Evolutionary conservation across 148 eudicot genomes (phyloP).

Genomic region (Rhododendron henanense): DNA sequence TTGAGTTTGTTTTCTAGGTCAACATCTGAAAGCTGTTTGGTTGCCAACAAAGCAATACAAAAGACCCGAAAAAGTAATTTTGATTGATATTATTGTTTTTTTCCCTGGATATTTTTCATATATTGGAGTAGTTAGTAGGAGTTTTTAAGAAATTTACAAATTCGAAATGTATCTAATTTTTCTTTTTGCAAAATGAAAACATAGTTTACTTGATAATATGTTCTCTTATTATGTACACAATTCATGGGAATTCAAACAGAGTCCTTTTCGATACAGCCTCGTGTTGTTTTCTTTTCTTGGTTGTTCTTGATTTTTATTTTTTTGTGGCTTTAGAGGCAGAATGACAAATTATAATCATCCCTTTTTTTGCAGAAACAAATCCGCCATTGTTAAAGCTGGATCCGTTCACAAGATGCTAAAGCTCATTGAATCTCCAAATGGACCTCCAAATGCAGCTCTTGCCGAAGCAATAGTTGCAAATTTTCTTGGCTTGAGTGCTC

Average conservation of each 20-base stretch:
- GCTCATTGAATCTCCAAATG: conserved; percentile 47
- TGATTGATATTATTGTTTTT: background rate
- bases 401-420: conserved; percentile 81
- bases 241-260: background rate
- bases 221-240: background rate
- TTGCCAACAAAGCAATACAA: background rate
- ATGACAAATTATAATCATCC: background rate
- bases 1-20: background rate
- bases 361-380: conserved; percentile 57
- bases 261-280: background rate
- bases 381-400: conserved; percentile 82
- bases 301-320: background rate
- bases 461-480: conserved; percentile 78
- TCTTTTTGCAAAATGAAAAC: too few species aligned
- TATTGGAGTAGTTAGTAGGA: background rate
- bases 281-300: background rate
- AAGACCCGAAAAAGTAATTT: background rate
- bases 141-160: too few species aligned
- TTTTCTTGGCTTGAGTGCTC: conserved; percentile 76
- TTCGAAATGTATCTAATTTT: too few species aligned
- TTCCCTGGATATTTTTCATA: background rate
- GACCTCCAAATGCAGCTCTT: conserved; percentile 24
- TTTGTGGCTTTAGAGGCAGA: background rate
- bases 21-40: background rate
- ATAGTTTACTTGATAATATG: background rate